A percentile compares a stretch with the other conserved stretches of the same genome.
Conservation (phyloP, 805 yeast genomes). For the Candida piceae region DNA sequence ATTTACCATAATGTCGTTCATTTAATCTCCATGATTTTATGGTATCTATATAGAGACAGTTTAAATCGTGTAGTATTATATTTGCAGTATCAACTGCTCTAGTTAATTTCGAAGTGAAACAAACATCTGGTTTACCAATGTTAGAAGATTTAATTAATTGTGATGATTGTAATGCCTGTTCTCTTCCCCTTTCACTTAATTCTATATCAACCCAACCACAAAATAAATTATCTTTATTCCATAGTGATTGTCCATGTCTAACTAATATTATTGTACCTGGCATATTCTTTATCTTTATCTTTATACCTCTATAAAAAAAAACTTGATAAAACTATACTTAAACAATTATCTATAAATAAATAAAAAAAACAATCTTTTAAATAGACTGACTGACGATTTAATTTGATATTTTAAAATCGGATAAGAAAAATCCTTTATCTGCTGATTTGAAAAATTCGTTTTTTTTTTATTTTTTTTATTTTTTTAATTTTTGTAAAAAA, state of each 20-base stretch:
- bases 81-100: conserved; percentile 74
- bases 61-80: conserved; percentile 54
- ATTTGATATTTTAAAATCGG: no score
- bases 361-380: no score
- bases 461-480: no score
- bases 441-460: no score
- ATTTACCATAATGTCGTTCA: conserved; percentile 79
- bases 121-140: conserved; percentile 43
- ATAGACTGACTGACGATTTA: no score
- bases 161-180: conserved; percentile 66
- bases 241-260: conserved; percentile 80
- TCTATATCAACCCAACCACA: conserved; percentile 85
- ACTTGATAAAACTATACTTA: no score
- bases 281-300: conserved; percentile 11
- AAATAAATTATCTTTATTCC: conserved; percentile 70
- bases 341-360: no score
- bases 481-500: no score
- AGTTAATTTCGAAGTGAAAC: conserved; percentile 66
- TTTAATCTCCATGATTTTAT: conserved; percentile 74
- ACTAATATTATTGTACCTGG: conserved; percentile 43
- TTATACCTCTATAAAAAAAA: no score
- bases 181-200: conserved; percentile 59
- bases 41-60: conserved; percentile 43
- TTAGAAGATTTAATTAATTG: conserved; percentile 46
- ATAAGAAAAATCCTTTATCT: no score